These are phyloP conservation scores for Tylopilus sp. DNA, from an alignment of 768 basidiomycete genomes.

Conservation along the genomic window DNA sequence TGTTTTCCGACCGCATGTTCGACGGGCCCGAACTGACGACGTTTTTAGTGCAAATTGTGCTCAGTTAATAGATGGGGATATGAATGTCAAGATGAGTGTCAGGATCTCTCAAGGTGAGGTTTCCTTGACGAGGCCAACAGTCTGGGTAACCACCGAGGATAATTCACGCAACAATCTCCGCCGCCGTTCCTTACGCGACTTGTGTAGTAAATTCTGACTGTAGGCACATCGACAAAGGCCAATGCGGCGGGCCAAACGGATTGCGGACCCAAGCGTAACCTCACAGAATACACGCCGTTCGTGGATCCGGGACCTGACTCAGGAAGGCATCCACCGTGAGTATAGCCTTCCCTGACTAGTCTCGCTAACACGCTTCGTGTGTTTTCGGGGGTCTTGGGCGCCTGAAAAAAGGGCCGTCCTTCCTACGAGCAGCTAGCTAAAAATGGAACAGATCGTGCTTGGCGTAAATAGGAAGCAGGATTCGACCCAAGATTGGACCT, in stretches of 20 bases:
- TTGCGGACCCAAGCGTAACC: slow-evolving; percentile 17
- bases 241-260: slow-evolving; percentile 6
- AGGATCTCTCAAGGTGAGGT: slow-evolving; percentile 5
- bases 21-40: slow-evolving; percentile 23
- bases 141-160: background rate
- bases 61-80: slow-evolving; percentile 8
- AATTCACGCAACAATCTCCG: slow-evolving; percentile 30
- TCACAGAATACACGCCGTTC: slow-evolving; percentile 22
- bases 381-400: slow-evolving; percentile 27
- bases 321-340: slow-evolving; percentile 20
- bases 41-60: background rate
- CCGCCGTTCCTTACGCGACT: slow-evolving; percentile 17
- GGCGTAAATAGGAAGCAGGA: slow-evolving; percentile 41
- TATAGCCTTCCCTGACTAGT: slow-evolving; percentile 30
- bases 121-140: background rate
- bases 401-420: slow-evolving; percentile 21
- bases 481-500: slow-evolving; percentile 34
- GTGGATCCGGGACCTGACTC: slow-evolving; percentile 12
- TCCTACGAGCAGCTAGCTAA: slow-evolving; percentile 39
- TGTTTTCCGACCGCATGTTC: background rate
- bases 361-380: slow-evolving; percentile 27
- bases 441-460: slow-evolving; percentile 44
- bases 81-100: slow-evolving; percentile 4
- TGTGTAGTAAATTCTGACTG: slow-evolving; percentile 6
- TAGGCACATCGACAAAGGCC: slow-evolving; percentile 8